A percentile compares a stretch with the other conserved stretches of the same genome.
Conservation (phyloP, 257 asterid species). For the Primulina eburnea region DNA sequence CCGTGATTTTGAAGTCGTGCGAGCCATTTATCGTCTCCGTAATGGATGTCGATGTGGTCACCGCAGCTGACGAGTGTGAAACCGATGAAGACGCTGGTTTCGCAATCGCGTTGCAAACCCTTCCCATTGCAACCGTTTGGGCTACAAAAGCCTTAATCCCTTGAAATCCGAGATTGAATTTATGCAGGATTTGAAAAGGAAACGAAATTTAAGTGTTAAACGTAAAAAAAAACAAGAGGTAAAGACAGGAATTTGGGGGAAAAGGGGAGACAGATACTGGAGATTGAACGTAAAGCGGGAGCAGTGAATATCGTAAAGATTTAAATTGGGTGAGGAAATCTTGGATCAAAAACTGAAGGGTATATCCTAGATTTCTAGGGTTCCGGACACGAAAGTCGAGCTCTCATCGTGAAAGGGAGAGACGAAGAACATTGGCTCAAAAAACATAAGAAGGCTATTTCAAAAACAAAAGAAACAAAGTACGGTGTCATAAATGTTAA, state of each 20-base stretch:
- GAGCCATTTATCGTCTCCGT: conserved; percentile 82
- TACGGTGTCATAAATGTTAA: too few species aligned
- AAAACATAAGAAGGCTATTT: too few species aligned
- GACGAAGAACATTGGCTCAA: too few species aligned
- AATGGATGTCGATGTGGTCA: conserved; percentile 68
- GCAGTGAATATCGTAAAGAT: too few species aligned
- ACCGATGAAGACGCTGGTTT: conserved; percentile 49
- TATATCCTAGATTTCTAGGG: too few species aligned
- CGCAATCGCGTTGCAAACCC: conserved; percentile 47
- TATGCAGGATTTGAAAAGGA: neutral
- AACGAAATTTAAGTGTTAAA: conserved; percentile 10
- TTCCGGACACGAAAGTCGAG: too few species aligned
- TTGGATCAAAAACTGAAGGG: neutral
- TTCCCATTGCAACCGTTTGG: conserved; percentile 60
- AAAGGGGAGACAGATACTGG: neutral
- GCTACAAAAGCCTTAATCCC: neutral
- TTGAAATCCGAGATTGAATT: neutral
- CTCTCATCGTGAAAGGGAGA: too few species aligned
- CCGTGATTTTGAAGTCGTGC: conserved; percentile 80
- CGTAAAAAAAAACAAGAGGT: neutral
- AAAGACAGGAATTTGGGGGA: neutral
- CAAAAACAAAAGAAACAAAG: too few species aligned
- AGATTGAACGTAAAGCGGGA: too few species aligned
- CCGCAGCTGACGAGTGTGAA: conserved; percentile 40
- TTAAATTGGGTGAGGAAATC: too few species aligned